A percentile compares a stretch with the other conserved stretches of the same genome.
Evolutionary conservation across 805 yeast genomes (phyloP).

Genomic region (Cyberlindnera lachancei): DNA sequence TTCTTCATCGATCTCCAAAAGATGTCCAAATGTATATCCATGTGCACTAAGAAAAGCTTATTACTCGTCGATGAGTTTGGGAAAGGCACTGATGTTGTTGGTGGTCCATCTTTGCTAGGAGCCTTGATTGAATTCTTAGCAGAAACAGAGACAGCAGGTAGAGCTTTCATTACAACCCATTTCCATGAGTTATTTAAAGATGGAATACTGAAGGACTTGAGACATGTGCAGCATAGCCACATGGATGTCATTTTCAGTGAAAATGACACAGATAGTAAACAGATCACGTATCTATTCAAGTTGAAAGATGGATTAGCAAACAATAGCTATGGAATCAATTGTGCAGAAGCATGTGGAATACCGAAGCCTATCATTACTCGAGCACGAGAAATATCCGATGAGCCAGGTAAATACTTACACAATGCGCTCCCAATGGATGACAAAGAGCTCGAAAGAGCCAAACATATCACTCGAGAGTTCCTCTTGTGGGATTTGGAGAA

Average conservation of each 20-base stretch:
- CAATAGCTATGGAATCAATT: constrained; percentile 31
- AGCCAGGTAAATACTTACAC: constrained; percentile 5
- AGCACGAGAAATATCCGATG: constrained; percentile 24
- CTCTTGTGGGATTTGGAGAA: constrained; percentile 17
- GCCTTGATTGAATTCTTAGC: constrained; percentile 25
- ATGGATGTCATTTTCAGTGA: constrained; percentile 25
- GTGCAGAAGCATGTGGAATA: constrained; percentile 35
- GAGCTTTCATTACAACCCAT: constrained; percentile 34
- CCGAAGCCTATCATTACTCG: constrained; percentile 23
- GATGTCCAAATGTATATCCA: constrained; percentile 34
- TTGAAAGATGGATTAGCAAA: constrained; percentile 26
- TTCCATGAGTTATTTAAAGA: constrained; percentile 33
- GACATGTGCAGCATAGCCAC: constrained; percentile 26
- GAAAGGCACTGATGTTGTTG: constrained; percentile 40
- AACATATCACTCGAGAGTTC: constrained; percentile 12
- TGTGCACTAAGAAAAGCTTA: constrained; percentile 33
- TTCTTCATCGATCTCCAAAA: constrained; percentile 42
- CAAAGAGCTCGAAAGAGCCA: constrained; percentile 4
- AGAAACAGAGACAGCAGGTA: constrained; percentile 11
- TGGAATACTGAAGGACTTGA: constrained; percentile 14
- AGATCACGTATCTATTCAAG: constrained; percentile 26
- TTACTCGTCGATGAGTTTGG: constrained; percentile 48
- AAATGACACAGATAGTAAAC: background rate
- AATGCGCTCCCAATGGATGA: constrained; percentile 8
- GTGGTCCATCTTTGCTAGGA: constrained; percentile 40